Conservation (phyloP, 108 stramenopile genomes). For the Bacterosira constricta region DNA sequence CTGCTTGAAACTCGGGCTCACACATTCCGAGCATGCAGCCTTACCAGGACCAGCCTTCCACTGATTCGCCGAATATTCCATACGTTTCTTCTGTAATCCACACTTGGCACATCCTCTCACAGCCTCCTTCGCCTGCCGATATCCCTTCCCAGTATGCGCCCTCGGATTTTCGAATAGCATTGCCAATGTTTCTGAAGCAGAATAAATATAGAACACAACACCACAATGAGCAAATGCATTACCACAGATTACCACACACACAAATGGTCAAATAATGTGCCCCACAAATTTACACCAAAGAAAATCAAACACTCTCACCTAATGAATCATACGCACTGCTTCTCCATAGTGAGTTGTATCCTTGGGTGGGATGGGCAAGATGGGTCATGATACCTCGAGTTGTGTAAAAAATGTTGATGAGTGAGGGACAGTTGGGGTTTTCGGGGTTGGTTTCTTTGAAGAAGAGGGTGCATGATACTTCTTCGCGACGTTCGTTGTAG, state of each 20-base stretch:
- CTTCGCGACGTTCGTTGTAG: conserved; percentile 21
- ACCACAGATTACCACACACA: no score
- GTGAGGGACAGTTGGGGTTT: background rate
- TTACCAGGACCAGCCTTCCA: conserved; percentile 37
- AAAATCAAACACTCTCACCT: no score
- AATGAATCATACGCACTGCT: conserved; percentile 35
- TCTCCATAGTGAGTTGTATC: conserved; percentile 34
- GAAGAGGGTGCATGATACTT: conserved; percentile 32
- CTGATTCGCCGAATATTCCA: conserved; percentile 20
- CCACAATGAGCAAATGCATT: no score
- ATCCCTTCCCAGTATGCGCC: conserved; percentile 19
- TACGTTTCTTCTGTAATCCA: conserved; percentile 21
- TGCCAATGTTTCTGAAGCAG: conserved; percentile 7
- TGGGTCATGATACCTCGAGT: conserved; percentile 43
- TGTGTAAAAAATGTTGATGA: conserved; percentile 45
- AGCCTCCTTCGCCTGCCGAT: conserved; percentile 21
- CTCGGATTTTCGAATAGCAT: conserved; percentile 35
- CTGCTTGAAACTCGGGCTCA: background rate
- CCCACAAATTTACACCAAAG: no score
- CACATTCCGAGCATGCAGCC: conserved; percentile 26
- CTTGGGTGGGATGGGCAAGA: conserved; percentile 25
- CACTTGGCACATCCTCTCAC: conserved; percentile 31
- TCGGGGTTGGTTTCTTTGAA: conserved; percentile 7
- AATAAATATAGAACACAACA: no score
- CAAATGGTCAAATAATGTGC: no score